These are phyloP conservation scores for Asterophora parasitica DNA, from an alignment of 768 basidiomycete genomes.

Conservation along the genomic window DNA sequence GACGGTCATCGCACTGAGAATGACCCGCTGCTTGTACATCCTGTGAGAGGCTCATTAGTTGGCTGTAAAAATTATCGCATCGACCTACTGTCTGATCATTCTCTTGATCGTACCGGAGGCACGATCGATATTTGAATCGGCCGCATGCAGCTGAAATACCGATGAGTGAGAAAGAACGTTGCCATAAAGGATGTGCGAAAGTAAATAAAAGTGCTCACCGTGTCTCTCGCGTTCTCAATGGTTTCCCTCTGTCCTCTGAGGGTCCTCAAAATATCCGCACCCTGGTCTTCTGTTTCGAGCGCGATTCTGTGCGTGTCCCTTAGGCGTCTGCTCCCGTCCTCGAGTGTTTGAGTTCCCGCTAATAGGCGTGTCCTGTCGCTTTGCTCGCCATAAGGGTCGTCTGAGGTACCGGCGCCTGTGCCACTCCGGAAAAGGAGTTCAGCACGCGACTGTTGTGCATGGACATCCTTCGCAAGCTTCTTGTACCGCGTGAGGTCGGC, in stretches of 20 bases:
- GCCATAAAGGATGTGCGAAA: not conserved
- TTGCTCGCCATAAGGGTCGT: slow-evolving; percentile 66
- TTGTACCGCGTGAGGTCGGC: slow-evolving; percentile 70
- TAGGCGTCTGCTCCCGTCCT: slow-evolving; percentile 71
- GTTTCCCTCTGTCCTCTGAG: slow-evolving; percentile 84
- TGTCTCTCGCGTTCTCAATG: slow-evolving; percentile 84
- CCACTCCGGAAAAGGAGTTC: slow-evolving; percentile 46
- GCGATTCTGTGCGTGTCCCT: slow-evolving; percentile 81
- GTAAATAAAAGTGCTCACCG: slow-evolving; percentile 39
- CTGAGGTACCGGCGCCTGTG: slow-evolving; percentile 31
- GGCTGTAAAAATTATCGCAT: not conserved
- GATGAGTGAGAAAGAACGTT: not conserved
- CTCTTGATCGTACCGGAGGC: slow-evolving; percentile 88
- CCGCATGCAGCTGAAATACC: slow-evolving; percentile 57
- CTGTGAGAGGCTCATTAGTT: slow-evolving; percentile 33
- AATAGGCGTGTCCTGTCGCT: slow-evolving; percentile 71
- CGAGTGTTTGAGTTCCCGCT: slow-evolving; percentile 62
- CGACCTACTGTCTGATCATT: slow-evolving; percentile 83
- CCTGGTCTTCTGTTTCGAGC: slow-evolving; percentile 89
- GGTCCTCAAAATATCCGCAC: slow-evolving; percentile 80
- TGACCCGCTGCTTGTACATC: slow-evolving; percentile 87
- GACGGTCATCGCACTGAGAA: slow-evolving; percentile 70
- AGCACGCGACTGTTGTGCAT: slow-evolving; percentile 42
- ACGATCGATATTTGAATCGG: slow-evolving; percentile 80
- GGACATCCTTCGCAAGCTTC: slow-evolving; percentile 69